phyloP scores from a whole-genome alignment of 83 land plant species.

The Thuja plicata region DNA sequence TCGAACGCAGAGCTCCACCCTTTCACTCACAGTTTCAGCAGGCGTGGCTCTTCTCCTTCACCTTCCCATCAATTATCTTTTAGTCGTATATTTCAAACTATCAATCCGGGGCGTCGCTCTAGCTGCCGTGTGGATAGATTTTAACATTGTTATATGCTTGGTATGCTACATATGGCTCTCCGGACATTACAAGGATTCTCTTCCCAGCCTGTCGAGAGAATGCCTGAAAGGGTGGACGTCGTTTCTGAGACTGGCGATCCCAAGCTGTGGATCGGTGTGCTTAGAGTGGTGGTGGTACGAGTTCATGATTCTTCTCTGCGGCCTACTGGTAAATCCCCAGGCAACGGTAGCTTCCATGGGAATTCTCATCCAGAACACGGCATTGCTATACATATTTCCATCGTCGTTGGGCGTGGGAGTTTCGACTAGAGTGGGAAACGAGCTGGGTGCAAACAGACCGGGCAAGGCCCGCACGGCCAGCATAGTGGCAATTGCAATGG shows the following conservation, averaged over 20 bases:
- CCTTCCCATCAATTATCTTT: constrained; percentile 48
- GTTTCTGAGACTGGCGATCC: no score
- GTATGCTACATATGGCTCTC: constrained; percentile 22
- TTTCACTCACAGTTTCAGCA: constrained; percentile 35
- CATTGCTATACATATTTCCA: constrained; percentile 56
- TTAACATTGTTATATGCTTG: constrained; percentile 32
- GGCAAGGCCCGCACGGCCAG: constrained; percentile 31
- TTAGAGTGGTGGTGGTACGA: no score
- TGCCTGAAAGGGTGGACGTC: no score
- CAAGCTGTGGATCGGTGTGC: no score
- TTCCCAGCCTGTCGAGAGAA: no score
- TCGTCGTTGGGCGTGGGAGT: no score
- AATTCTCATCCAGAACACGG: constrained; percentile 55
- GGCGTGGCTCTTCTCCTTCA: constrained; percentile 31
- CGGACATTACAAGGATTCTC: no score
- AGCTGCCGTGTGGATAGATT: constrained; percentile 32
- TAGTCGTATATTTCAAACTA: constrained; percentile 28
- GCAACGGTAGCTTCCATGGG: constrained; percentile 61
- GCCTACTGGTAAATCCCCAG: constrained; percentile 33
- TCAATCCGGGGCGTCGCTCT: constrained; percentile 49
- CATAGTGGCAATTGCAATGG: constrained; percentile 17
- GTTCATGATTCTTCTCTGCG: no score
- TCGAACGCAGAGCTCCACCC: constrained; percentile 35
- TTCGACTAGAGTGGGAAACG: constrained; percentile 63
- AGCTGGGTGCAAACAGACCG: constrained; percentile 54